These are phyloP conservation scores for Blastomyces gilchristii DNA, from an alignment of 2,329 filamentous ascomycete species.

Conservation along the genomic window DNA sequence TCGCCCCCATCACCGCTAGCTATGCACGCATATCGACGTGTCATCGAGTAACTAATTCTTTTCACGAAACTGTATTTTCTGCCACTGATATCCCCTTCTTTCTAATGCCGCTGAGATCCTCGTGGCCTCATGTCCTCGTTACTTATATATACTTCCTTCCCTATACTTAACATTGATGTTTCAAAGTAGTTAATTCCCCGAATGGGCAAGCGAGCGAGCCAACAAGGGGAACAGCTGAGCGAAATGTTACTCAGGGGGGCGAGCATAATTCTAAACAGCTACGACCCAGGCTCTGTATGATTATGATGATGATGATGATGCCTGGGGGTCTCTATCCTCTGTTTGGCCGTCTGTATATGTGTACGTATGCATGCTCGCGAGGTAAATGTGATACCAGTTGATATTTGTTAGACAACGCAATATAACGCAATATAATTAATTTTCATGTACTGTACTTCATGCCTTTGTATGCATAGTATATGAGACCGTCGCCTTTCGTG, in stretches of 20 bases:
- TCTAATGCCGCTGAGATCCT: too few relatives aligned
- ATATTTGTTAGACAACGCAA: neutral
- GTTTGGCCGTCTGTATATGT: neutral
- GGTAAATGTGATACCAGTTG: neutral
- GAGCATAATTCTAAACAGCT: neutral
- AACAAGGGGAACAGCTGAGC: neutral
- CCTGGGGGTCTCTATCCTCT: neutral
- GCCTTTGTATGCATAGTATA: too few relatives aligned
- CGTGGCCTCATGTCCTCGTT: too few relatives aligned
- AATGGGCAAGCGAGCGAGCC: neutral
- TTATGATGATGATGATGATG: neutral
- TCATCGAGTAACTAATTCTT: neutral
- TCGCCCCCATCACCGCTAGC: neutral
- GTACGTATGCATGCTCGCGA: neutral
- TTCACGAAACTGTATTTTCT: too few relatives aligned
- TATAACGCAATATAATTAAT: too few relatives aligned
- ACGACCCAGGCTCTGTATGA: neutral
- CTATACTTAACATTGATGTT: neutral
- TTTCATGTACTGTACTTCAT: neutral
- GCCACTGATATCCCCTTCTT: too few relatives aligned
- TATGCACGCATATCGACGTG: neutral
- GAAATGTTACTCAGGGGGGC: neutral
- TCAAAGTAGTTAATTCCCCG: neutral
- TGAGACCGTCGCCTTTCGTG: too few relatives aligned
- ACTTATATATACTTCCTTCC: neutral